Percentiles rank a stretch among this genome's conserved stretches.
Evolutionary conservation across 192 early-diverging fungal genomes (phyloP).

Genomic region (Coemansia sp.): DNA sequence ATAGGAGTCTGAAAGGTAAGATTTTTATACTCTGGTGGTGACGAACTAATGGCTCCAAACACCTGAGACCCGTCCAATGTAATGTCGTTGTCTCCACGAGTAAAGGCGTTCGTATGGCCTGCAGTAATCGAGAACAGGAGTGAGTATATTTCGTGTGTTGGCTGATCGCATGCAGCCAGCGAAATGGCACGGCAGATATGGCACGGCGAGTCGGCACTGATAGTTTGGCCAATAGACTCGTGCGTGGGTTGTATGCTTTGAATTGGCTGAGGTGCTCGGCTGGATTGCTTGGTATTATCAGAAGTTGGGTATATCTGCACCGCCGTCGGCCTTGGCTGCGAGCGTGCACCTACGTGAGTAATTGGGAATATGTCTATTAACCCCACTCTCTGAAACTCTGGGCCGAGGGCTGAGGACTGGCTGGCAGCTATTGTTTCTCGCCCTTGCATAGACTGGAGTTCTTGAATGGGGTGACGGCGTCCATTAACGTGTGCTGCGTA

Average conservation of each 20-base stretch:
- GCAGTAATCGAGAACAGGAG: not conserved
- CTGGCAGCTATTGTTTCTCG: constrained; percentile 4
- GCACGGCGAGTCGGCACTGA: not conserved
- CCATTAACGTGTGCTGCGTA: constrained; percentile 12
- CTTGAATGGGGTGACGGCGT: constrained; percentile 11
- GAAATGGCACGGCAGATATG: not conserved
- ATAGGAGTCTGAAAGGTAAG: not conserved
- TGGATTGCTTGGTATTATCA: not conserved
- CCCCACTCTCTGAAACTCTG: constrained; percentile 7
- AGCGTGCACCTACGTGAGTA: not conserved
- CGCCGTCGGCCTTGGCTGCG: not conserved
- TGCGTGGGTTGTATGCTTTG: not conserved
- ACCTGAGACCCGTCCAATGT: not conserved
- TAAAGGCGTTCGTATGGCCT: not conserved
- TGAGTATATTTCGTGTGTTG: not conserved
- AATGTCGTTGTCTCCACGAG: not conserved
- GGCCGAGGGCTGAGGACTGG: not conserved
- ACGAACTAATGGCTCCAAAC: not conserved
- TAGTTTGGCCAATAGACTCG: not conserved
- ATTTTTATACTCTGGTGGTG: not conserved
- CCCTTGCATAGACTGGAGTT: constrained; percentile 17
- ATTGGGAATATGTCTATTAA: not conserved
- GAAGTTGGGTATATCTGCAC: not conserved
- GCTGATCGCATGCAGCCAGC: not conserved
- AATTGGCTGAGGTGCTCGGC: not conserved